Base-by-base conservation (phyloP, 1,284 basidiomycete genomes). In the Termitomyces sp. region DNA sequence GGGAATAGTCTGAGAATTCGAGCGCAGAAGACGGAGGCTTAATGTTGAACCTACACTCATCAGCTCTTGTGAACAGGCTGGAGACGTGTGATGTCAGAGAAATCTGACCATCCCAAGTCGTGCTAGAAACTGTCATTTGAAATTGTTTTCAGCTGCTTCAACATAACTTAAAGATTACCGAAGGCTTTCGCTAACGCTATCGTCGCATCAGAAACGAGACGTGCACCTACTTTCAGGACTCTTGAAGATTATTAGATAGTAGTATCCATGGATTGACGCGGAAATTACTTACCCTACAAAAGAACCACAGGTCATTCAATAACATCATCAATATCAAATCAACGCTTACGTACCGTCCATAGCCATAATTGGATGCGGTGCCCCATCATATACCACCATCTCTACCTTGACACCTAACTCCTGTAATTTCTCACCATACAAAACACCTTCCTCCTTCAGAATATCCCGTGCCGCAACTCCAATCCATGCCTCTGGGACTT, bases 321-420 rank as follows among this genome's bases (percentile, higher is more conserved):
- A 30, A 15, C 17, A 31, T 5, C 2, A n/a, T 8, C 30, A 17
- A 5, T 7, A 2, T 13, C 8, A 15, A 24, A 15, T 21, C 21
- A n/a, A 41, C 3, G 31, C 1, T 15, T 8, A 24, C 79, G 61
- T 57, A 77, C 83, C 82, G 58, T 87, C 84, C 80, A 87, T 83
- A 5, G 81, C 81, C 78, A 87, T 80, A 45, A 86, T 81, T 0
- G 83, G 84, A 68, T 88, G 85, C 21, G 86, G 83, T 5, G 78
- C 82, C 17, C 77, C 76, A 61, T 79, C 76, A 64, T 87, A 87
- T 2, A 81, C 68, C 64, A 77, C 77, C 0, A 78, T 68, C 50
- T 84, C 78, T 6, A 80, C 81, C 9, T 77, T 67, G 2, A 83
- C 77, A 0, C 86, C 86, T 5, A 74, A 72, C 26, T 70, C 65